Percentiles rank a stretch among this genome's conserved stretches.
Evolutionary conservation across 768 basidiomycete genomes (phyloP).

Genomic region (Pleurotus ostreatus): DNA sequence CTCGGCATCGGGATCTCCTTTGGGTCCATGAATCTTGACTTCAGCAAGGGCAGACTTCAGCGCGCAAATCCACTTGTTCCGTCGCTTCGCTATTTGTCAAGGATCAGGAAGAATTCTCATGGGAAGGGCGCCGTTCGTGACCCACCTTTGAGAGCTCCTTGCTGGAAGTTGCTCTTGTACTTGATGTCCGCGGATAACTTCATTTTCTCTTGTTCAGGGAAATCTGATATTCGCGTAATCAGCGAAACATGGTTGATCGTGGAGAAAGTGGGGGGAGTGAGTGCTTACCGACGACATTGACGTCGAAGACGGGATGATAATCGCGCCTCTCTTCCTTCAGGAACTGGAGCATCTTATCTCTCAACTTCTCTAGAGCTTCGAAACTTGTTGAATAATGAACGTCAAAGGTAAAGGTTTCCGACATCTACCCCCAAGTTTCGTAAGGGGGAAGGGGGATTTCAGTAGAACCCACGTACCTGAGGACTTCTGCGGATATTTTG

Average conservation of each 20-base stretch:
- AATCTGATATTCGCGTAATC: slow-evolving; percentile 40
- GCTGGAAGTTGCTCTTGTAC: slow-evolving; percentile 87
- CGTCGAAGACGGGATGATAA: slow-evolving; percentile 72
- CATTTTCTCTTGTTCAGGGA: slow-evolving; percentile 79
- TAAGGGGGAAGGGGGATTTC: not conserved
- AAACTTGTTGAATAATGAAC: slow-evolving; percentile 77
- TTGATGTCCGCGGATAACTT: slow-evolving; percentile 76
- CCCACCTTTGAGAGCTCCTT: slow-evolving; percentile 64
- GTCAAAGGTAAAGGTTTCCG: slow-evolving; percentile 79
- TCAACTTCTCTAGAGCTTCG: slow-evolving; percentile 73
- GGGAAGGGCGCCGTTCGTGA: slow-evolving; percentile 1
- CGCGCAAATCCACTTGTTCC: slow-evolving; percentile 92
- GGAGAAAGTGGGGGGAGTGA: not conserved
- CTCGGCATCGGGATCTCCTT: slow-evolving; percentile 51
- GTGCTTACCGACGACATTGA: slow-evolving; percentile 53
- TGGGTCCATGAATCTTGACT: slow-evolving; percentile 65
- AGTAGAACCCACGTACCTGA: slow-evolving; percentile 35
- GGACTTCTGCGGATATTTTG: slow-evolving; percentile 71
- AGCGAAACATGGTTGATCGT: slow-evolving; percentile 4
- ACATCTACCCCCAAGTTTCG: slow-evolving; percentile 41
- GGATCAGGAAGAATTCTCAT: slow-evolving; percentile 11
- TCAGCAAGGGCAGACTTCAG: slow-evolving; percentile 71
- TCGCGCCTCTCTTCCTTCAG: slow-evolving; percentile 68
- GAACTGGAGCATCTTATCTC: slow-evolving; percentile 78
- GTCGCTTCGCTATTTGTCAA: slow-evolving; percentile 52